Evolutionary conservation across 805 yeast genomes (phyloP), one percentile per base, ranked within the genome.

Genomic region (Metschnikowia colocasiae): DNA sequence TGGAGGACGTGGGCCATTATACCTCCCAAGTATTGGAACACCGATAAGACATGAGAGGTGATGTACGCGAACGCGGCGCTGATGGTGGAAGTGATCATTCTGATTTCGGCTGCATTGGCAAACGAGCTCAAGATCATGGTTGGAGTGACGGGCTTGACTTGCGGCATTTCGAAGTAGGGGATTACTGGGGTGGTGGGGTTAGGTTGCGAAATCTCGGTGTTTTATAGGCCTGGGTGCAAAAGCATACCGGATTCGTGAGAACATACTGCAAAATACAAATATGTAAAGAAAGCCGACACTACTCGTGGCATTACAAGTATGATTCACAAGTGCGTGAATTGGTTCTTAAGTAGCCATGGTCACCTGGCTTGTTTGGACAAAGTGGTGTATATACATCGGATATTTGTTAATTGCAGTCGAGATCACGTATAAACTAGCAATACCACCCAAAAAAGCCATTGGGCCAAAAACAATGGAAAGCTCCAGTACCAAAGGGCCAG

Each of bases 111-210:
- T 6, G 56, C 53, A 29, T 44, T 39, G 29, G 40, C 16, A 12
- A 53, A 26, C 36, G 45, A n/a, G 26, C 36, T 40, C 15, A 42
- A 42, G 43, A 49, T 45, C 56, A 53, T 53, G 18, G 38, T 18
- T 19, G 49, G 53, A 20, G 55, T 53, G 25, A 53, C 30, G 6
- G 56, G 56, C 20, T 49, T 51, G 30, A 51, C 54, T 48, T 43
- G 35, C 31, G 42, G 49, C 54, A 51, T 51, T 40, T 22, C 16
- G 26, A 22, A 35, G 38, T 12, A 7, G 45, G 35, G 15, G 20
- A 8, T 25, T 34, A 27, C 10, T 16, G 18, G 1, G 26, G 36
- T 33, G 36, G 22, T 7, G 9, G 18, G 26, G 20, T 10, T 16
- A 19, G 13, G 26, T 15, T 39, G 42, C 34, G 42, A 39, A 29